A percentile compares a stretch with the other conserved stretches of the same genome.
Evolutionary conservation across 768 basidiomycete genomes (phyloP).

Genomic region (Paxillus ammoniavirescens): DNA sequence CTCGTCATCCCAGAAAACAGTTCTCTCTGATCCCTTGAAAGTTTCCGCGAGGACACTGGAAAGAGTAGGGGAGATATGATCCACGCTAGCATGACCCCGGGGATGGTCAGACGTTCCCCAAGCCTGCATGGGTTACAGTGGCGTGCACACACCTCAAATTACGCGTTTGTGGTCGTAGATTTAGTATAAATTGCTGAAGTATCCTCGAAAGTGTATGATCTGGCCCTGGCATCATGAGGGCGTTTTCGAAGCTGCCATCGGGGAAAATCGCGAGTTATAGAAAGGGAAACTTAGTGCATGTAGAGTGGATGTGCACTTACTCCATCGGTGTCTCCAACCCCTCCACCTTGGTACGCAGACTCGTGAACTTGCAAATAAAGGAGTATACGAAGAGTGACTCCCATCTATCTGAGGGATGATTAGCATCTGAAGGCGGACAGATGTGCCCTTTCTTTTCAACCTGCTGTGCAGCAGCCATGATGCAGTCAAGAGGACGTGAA

Average conservation of each 20-base stretch:
- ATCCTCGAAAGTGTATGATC: constrained; percentile 72
- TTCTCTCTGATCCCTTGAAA: constrained; percentile 70
- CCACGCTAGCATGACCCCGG: constrained; percentile 52
- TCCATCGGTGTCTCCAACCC: constrained; percentile 81
- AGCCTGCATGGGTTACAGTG: constrained; percentile 23
- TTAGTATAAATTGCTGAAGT: constrained; percentile 74
- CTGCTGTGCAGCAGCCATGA: constrained; percentile 37
- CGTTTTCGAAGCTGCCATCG: constrained; percentile 68
- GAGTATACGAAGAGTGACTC: constrained; percentile 83
- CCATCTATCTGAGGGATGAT: constrained; percentile 81
- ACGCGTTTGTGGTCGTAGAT: constrained; percentile 85
- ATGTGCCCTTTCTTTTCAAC: constrained; percentile 50
- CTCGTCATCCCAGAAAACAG: constrained; percentile 79
- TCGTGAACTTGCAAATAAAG: constrained; percentile 82
- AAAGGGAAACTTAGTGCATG: constrained; percentile 18
- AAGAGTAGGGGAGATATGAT: constrained; percentile 80
- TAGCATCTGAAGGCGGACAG: constrained; percentile 58
- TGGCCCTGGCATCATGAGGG: constrained; percentile 68
- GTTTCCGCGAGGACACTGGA: constrained; percentile 67
- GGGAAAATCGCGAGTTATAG: constrained; percentile 31
- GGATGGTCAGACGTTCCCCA: constrained; percentile 30
- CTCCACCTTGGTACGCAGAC: constrained; percentile 70
- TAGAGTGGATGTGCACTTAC: constrained; percentile 48
- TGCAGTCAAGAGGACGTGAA: constrained; percentile 31
- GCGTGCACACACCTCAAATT: constrained; percentile 73